Percentiles rank a stretch among this genome's conserved stretches.
Conservation (phyloP, 495 filamentous ascomycete species). For the Umbilicaria muhlenbergii region DNA sequence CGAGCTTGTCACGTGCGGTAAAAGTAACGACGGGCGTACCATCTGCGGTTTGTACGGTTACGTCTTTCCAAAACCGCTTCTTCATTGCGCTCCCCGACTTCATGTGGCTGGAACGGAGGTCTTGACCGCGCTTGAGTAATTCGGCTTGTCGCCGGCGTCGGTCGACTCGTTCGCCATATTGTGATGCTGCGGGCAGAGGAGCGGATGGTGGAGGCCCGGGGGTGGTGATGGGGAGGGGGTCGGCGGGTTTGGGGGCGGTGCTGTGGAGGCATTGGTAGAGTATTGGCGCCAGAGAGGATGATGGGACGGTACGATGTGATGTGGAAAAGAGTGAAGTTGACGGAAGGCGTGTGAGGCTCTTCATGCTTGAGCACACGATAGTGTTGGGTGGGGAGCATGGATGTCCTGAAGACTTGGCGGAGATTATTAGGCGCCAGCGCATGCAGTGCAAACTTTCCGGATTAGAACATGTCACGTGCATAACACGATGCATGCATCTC, state of each 20-base stretch:
- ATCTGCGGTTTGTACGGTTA: conserved; percentile 42
- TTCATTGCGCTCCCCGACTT: conserved; percentile 33
- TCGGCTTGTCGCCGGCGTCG: conserved; percentile 40
- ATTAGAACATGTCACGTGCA: too few relatives aligned
- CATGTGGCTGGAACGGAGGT: conserved; percentile 18
- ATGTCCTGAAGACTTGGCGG: too few relatives aligned
- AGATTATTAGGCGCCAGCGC: too few relatives aligned
- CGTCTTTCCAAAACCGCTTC: conserved; percentile 77
- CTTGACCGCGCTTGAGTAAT: conserved; percentile 30
- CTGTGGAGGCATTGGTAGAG: conserved; percentile 32
- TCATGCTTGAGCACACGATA: not conserved
- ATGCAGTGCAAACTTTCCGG: too few relatives aligned
- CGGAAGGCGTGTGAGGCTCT: not conserved
- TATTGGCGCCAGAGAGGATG: not conserved
- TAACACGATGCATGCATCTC: too few relatives aligned
- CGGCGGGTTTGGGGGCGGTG: conserved; percentile 32
- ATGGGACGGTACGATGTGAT: not conserved
- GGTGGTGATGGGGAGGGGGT: conserved; percentile 53
- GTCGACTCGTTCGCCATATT: conserved; percentile 33
- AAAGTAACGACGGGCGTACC: conserved; percentile 18
- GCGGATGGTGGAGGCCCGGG: conserved; percentile 73
- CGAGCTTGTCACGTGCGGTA: not conserved
- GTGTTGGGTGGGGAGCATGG: too few relatives aligned
- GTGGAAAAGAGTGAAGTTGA: not conserved
- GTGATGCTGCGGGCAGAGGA: conserved; percentile 41